Evolutionary conservation across 2,329 filamentous ascomycete species (phyloP).

Genomic region (Metarhizium brunneum): DNA sequence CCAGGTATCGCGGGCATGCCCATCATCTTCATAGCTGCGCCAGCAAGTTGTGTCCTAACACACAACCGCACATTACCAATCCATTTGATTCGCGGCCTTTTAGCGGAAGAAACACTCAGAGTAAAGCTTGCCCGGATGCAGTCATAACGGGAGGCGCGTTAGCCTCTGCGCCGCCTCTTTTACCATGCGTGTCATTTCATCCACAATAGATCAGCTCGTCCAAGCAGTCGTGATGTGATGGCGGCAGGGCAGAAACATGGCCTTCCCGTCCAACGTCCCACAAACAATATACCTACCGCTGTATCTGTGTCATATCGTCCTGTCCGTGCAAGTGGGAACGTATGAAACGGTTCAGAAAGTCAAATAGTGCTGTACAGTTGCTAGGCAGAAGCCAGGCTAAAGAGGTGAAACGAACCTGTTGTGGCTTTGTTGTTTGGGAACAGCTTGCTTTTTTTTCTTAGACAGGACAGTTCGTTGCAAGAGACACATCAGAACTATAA

Average conservation of each 20-base stretch:
- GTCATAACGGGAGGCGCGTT: too few species aligned
- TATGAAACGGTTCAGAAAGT: neutral
- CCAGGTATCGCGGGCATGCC: too few species aligned
- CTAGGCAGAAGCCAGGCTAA: neutral
- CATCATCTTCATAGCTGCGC: too few species aligned
- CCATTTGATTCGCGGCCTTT: too few species aligned
- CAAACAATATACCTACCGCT: neutral
- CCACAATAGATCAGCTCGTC: neutral
- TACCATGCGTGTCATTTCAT: too few species aligned
- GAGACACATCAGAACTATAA: neutral
- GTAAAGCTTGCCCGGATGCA: too few species aligned
- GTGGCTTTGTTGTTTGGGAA: neutral
- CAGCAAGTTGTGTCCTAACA: too few species aligned
- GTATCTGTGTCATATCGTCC: neutral
- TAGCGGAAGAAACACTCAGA: too few species aligned
- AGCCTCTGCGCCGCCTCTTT: too few species aligned
- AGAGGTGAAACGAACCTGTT: slow-evolving; percentile 1
- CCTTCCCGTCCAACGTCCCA: neutral
- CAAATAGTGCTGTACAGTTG: neutral
- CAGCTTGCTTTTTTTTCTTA: neutral
- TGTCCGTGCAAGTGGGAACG: neutral
- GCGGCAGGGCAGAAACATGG: neutral
- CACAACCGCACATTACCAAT: neutral
- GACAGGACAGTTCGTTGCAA: neutral
- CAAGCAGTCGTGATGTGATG: neutral